Evolutionary conservation across 1,284 basidiomycete species (phyloP).

Genomic region (Apiotrichum porosum): DNA sequence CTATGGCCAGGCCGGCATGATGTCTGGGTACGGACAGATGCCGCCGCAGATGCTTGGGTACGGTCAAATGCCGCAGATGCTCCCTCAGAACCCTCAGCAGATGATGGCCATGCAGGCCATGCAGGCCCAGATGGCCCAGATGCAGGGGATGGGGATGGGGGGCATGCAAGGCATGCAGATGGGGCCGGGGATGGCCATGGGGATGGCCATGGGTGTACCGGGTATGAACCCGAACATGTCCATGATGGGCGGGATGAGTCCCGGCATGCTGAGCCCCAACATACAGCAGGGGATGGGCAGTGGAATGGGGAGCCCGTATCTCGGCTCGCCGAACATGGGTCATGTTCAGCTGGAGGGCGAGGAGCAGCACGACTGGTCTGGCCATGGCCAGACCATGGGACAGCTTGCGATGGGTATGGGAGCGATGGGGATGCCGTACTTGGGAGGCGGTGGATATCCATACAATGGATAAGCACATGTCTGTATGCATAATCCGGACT

Average conservation of each 20-base stretch:
- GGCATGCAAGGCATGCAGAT: neutral
- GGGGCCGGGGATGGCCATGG: neutral
- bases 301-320: neutral
- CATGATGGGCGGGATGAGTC: neutral
- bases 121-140: slow-evolving; percentile 10
- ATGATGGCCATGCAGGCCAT: slow-evolving; percentile 2
- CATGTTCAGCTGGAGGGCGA: neutral
- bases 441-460: neutral
- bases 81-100: too few relatives aligned
- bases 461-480: slow-evolving; percentile 1
- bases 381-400: slow-evolving; percentile 3
- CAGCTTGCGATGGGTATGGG: slow-evolving; percentile 9
- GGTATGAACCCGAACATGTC: too few relatives aligned
- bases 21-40: too few relatives aligned
- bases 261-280: too few relatives aligned
- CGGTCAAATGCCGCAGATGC: too few relatives aligned
- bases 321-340: neutral
- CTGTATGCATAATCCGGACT: too few relatives aligned
- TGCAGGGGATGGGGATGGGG: slow-evolving; percentile 6
- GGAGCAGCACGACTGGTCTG: slow-evolving; percentile 3
- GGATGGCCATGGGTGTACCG: neutral
- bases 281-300: neutral
- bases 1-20: too few relatives aligned
- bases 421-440: slow-evolving; percentile 6
- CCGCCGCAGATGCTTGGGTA: too few relatives aligned